Percentiles rank a stretch among this genome's conserved stretches.
phyloP scores from a whole-genome alignment of 495 filamentous ascomycete species.

The Daldinia vernicosa region DNA sequence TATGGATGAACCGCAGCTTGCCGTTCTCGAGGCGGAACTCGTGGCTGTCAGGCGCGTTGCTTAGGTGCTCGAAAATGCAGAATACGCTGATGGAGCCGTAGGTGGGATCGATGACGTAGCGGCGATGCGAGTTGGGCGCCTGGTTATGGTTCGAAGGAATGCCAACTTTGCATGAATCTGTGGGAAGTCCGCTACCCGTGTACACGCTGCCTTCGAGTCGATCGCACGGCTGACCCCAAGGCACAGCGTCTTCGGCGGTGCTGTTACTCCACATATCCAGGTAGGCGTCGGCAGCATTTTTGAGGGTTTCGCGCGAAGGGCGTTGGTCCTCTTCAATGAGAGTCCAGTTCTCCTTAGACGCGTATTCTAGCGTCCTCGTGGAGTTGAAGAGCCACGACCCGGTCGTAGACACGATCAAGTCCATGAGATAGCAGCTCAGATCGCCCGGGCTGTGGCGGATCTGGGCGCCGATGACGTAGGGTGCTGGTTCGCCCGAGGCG shows the following conservation, averaged over 20 bases:
- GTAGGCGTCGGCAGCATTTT: slow-evolving; percentile 53
- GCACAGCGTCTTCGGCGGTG: slow-evolving; percentile 46
- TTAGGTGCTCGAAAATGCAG: slow-evolving; percentile 55
- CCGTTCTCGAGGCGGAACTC: slow-evolving; percentile 55
- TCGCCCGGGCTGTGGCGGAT: slow-evolving; percentile 47
- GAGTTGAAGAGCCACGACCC: slow-evolving; percentile 56
- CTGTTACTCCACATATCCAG: slow-evolving; percentile 53
- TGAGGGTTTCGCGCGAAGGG: slow-evolving; percentile 42
- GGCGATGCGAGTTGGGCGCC: slow-evolving; percentile 49
- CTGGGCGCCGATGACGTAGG: slow-evolving; percentile 56
- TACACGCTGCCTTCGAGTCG: slow-evolving; percentile 53
- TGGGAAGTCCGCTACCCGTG: slow-evolving; percentile 47
- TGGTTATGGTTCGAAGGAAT: slow-evolving; percentile 52
- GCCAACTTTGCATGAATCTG: slow-evolving; percentile 52
- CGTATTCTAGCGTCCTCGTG: slow-evolving; percentile 49
- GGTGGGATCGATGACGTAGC: slow-evolving; percentile 53
- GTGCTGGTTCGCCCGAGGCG: slow-evolving; percentile 37
- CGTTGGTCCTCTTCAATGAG: slow-evolving; percentile 47
- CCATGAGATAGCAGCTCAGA: slow-evolving; percentile 47
- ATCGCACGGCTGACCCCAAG: slow-evolving; percentile 54
- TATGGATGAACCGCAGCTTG: slow-evolving; percentile 55
- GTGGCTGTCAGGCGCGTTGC: slow-evolving; percentile 53
- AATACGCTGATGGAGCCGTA: slow-evolving; percentile 52
- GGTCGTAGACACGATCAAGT: slow-evolving; percentile 51
- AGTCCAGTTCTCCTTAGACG: slow-evolving; percentile 50